Evolutionary conservation across 2,329 filamentous ascomycete genomes (phyloP).

Genomic region (Monilinia polystroma): DNA sequence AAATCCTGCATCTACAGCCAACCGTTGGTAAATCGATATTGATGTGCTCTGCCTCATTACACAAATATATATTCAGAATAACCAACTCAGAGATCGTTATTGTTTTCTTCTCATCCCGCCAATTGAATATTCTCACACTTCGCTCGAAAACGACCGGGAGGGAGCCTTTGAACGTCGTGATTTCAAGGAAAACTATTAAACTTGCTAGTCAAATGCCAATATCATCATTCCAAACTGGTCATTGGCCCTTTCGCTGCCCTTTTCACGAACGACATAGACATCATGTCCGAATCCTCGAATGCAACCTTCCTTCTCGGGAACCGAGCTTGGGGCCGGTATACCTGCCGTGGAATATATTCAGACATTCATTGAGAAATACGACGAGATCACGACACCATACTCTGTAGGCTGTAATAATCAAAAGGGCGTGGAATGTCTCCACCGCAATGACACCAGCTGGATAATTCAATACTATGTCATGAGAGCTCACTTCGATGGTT

Average conservation of each 20-base stretch:
- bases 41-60: neutral
- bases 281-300: slow-evolving; percentile 2
- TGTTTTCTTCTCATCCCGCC: neutral
- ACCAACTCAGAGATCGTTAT: neutral
- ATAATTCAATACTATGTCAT: slow-evolving; percentile 28
- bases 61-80: too few relatives aligned
- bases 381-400: neutral
- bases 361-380: neutral
- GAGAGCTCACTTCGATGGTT: slow-evolving; percentile 31
- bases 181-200: neutral
- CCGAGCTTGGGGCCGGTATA: slow-evolving; percentile 6
- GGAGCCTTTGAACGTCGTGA: neutral
- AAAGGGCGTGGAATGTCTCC: slow-evolving; percentile 8
- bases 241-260: neutral
- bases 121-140: neutral
- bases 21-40: neutral
- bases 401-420: neutral
- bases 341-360: slow-evolving; percentile 7
- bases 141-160: neutral
- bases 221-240: neutral
- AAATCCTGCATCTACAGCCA: neutral
- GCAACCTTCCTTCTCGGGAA: neutral
- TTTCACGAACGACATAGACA: neutral
- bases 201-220: neutral
- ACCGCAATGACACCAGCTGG: slow-evolving; percentile 24